A percentile compares a stretch with the other conserved stretches of the same genome.
Evolutionary conservation across 2,329 filamentous ascomycete genomes (phyloP).

Genomic region (Xylariaceae sp.): DNA sequence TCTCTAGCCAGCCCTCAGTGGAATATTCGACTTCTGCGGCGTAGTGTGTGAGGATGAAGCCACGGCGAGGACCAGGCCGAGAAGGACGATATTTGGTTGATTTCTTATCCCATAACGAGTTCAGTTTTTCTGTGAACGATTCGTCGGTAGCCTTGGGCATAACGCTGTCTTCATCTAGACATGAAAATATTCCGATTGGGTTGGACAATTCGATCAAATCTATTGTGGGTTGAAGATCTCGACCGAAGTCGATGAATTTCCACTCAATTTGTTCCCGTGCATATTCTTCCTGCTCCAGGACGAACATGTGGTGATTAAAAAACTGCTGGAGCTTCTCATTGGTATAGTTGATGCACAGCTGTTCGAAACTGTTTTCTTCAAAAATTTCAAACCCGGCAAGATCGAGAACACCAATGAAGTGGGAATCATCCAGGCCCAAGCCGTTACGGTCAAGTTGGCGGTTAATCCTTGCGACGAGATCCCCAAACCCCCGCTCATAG

Average conservation of each 20-base stretch:
- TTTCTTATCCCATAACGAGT: slow-evolving; percentile 94
- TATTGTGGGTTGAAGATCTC: slow-evolving; percentile 94
- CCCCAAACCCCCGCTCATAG: slow-evolving; percentile 92
- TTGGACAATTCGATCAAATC: slow-evolving; percentile 95
- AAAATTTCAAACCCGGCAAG: slow-evolving; percentile 99
- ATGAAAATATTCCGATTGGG: slow-evolving; percentile 97
- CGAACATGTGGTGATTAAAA: slow-evolving; percentile 99
- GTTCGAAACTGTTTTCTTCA: slow-evolving; percentile 96
- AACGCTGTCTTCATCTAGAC: slow-evolving; percentile 93
- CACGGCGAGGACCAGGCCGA: slow-evolving; percentile 67
- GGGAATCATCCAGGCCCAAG: slow-evolving; percentile 77
- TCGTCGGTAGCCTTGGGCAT: slow-evolving; percentile 99
- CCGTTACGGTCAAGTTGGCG: slow-evolving; percentile 82
- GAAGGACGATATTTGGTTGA: slow-evolving; percentile 89
- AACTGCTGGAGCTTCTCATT: slow-evolving; percentile 99
- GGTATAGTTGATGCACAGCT: slow-evolving; percentile 99
- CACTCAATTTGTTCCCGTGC: slow-evolving; percentile 97
- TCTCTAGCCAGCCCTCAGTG: slow-evolving; percentile 92
- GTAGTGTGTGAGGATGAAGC: slow-evolving; percentile 95
- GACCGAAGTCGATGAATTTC: slow-evolving; percentile 99
- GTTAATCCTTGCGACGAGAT: slow-evolving; percentile 89
- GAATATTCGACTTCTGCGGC: slow-evolving; percentile 97
- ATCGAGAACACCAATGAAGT: slow-evolving; percentile 96
- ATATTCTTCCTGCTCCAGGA: slow-evolving; percentile 97
- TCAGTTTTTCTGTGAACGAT: slow-evolving; percentile 96